A percentile compares a stretch with the other conserved stretches of the same genome.
Evolutionary conservation across 2,329 filamentous ascomycete genomes (phyloP).

Genomic region (Aulographum hederae): DNA sequence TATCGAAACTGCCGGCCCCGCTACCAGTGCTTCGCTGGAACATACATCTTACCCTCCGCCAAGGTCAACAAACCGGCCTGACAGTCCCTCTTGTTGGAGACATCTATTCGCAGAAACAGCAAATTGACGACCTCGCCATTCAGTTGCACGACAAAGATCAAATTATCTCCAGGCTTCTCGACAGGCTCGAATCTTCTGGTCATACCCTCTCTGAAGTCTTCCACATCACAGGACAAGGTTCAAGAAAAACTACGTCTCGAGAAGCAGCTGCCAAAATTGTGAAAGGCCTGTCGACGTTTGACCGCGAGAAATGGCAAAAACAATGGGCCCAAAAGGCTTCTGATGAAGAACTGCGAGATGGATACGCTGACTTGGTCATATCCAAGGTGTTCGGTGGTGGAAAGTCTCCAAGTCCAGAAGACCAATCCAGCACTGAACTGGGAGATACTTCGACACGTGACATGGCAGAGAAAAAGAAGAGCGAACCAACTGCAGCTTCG

Average conservation of each 20-base stretch:
- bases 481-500: no score
- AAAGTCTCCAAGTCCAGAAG: no score
- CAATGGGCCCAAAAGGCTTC: no score
- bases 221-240: conserved; percentile 29
- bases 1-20: conserved; percentile 41
- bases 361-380: no score
- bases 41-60: conserved; percentile 31
- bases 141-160: conserved; percentile 38
- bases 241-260: conserved; percentile 25
- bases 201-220: conserved; percentile 39
- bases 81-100: no score
- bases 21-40: conserved; percentile 48
- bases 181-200: conserved; percentile 37
- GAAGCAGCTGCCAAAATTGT: conserved; percentile 34
- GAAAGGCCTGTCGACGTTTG: conserved; percentile 35
- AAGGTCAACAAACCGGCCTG: no score
- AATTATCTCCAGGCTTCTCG: conserved; percentile 37
- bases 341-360: no score
- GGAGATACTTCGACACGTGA: no score
- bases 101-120: no score
- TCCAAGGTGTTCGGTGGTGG: no score
- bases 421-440: no score
- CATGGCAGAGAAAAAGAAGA: no score
- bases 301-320: conserved; percentile 26
- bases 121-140: not conserved